phyloP scores from a whole-genome alignment of 495 filamentous ascomycete species.

The Neurospora sp. region DNA sequence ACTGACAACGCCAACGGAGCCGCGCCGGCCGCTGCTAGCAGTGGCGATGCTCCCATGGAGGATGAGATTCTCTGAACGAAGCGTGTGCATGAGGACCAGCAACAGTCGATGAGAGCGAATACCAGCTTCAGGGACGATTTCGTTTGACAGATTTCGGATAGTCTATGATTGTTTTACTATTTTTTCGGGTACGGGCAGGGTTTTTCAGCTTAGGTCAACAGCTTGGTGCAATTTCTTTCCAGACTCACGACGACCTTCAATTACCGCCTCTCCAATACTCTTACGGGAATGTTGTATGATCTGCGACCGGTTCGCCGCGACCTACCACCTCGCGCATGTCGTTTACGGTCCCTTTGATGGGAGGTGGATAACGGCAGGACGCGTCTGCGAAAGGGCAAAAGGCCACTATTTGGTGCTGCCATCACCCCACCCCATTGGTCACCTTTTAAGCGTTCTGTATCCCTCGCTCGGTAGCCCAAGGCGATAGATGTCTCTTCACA shows the following conservation, averaged over 20 bases:
- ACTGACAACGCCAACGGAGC: conserved; percentile 34
- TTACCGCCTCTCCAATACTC: background rate
- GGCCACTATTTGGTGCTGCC: background rate
- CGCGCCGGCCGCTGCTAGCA: conserved; percentile 21
- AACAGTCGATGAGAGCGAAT: background rate
- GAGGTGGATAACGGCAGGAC: background rate
- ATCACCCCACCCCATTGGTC: background rate
- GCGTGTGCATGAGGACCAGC: background rate
- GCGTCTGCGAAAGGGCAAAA: background rate
- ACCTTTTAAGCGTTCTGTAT: background rate
- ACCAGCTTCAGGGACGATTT: background rate
- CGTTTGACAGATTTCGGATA: background rate
- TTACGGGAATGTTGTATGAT: background rate
- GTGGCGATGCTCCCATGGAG: conserved; percentile 41
- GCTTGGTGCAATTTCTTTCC: background rate
- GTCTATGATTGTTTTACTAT: background rate
- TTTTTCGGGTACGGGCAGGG: background rate
- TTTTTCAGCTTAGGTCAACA: background rate
- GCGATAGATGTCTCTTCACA: background rate
- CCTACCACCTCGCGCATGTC: background rate
- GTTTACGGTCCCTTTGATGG: background rate
- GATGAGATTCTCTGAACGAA: conserved; percentile 32
- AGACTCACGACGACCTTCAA: background rate
- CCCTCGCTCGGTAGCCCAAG: background rate
- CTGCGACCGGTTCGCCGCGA: background rate